phyloP scores from a whole-genome alignment of 2,329 filamentous ascomycete species.

The Xylariaceae sp. region DNA sequence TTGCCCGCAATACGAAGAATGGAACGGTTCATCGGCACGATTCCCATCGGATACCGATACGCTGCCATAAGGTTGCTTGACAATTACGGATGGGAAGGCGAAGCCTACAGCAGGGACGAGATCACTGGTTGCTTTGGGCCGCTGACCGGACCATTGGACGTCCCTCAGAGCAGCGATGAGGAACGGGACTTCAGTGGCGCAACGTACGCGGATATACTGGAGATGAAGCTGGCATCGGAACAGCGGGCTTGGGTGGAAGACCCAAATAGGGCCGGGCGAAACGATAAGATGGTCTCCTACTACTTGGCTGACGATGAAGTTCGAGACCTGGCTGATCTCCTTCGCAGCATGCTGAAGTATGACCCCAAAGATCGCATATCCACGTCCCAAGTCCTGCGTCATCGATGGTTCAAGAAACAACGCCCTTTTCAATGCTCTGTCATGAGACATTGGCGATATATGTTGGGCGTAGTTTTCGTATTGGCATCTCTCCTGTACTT shows the following conservation, averaged over 20 bases:
- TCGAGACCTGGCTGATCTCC: neutral
- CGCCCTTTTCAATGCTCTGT: neutral
- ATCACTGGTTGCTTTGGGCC: neutral
- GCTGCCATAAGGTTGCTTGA: neutral
- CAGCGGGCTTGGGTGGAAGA: neutral
- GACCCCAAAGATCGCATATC: neutral
- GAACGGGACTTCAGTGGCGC: constrained; percentile 1
- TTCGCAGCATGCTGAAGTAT: constrained; percentile 11
- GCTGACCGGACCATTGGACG: constrained; percentile 2
- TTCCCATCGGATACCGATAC: constrained; percentile 4
- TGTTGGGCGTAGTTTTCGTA: neutral
- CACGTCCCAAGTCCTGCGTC: neutral
- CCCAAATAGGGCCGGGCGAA: neutral
- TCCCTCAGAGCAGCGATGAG: neutral
- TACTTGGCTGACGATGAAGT: constrained; percentile 8
- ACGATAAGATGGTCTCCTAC: neutral
- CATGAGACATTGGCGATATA: neutral
- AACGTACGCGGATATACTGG: neutral
- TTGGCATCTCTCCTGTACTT: neutral
- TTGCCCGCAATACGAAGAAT: neutral
- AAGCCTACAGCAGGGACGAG: neutral
- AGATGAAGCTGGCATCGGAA: constrained; percentile 2
- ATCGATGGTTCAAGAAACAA: constrained; percentile 12
- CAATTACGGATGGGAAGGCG: neutral
- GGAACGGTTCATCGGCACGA: constrained; percentile 10